Base-by-base conservation (phyloP, 2,329 filamentous ascomycete species). In the Pyrenophora seminiperda region DNA sequence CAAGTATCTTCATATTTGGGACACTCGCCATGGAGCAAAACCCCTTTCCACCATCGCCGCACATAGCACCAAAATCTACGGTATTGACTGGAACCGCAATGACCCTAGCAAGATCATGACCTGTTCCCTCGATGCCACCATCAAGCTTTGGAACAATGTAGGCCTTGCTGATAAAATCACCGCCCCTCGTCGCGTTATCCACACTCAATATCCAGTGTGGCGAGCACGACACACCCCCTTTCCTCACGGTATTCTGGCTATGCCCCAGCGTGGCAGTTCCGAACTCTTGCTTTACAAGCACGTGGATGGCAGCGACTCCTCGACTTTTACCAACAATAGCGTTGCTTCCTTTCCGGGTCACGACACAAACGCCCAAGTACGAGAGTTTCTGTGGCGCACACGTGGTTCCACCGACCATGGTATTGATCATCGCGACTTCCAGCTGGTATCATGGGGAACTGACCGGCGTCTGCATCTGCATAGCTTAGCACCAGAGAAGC, bases 61-160 rank as follows among this genome's bases (percentile, higher is more conserved):
- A 0, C 92, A 97, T 65, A 85, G 84, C 24, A 96, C 91, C 30
- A 97, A 96, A 73, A 96, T 97, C 52, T 97, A 97, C 68, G 93
- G 93, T 20, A 80, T 97, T 27, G 93, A 97, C 73, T 97, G 93
- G 93, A 95, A 95, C 67, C 84, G 93, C 42, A 88, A 87, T 10
- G 81, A 86, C 39, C 75, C 84, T 1, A 87, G 84, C 7, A 86
- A 85, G 29, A 79, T 97, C 41, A 85, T 91, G 5, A 97, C 92
- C 2, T 97, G 92, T 72, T 96, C 92, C 1, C 77, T 97, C 40
- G 92, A 97, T 68, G 91, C 88, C 69, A 95, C 88, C 32, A 93
- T 97, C 74, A 96, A 95, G 68, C 89, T 96, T 58, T 97, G 92
- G 92, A 89, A 96, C 70, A 91, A 91, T 62, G 80, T 77, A 2